Base-by-base conservation (phyloP, 208 protist genomes). In the Leishmania amazonensis region DNA sequence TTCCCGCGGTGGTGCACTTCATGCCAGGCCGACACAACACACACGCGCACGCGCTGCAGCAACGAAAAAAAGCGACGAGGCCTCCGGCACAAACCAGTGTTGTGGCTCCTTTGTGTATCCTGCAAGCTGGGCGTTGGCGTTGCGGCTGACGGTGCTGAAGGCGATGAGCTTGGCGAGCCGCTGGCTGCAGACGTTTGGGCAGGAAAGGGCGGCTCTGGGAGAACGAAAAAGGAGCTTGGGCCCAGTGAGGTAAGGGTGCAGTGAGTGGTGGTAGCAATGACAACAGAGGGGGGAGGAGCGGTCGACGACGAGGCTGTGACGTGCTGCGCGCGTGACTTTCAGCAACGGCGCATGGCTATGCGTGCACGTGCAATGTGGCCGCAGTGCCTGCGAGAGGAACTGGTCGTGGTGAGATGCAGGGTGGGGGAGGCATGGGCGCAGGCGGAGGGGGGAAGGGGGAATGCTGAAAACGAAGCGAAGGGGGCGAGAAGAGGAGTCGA, bases 71-170 rank as follows among this genome's bases (percentile, higher is more conserved):
- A 57, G 17, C 17, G 21, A 13, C 11, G 53, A 24, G 53, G 11
- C 15, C 53, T 24, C 53, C 8, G 3, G 19, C 53, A 57, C 53
- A 13, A 24, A 13, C 11, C 53, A 57, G 53, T 15, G 21, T 2
- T 4, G 53, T 13, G 45, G 45, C 45, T 47, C 3, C 45, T 47
- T 53, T 35, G 86, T 75, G 85, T 83, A 91, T 19, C 88, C 35
- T 53, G 89, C 83, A n/a, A 88, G 82, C n/a, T 82, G 76, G 54
- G 90, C 62, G 81, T 88, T 92, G n/a, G 84, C 84, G 71, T 92
- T 87, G 45, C 81, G 60, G 76, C 88, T 94, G 42, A 86, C 86
- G 5, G 88, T 90, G 70, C 92, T 85, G 75, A 89, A 93, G 74
- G 83, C 80, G 47, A 95, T 80, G 65, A 90, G 89, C 88, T 91